These are phyloP conservation scores for Penicillium subrubescens DNA, from an alignment of 495 filamentous ascomycete species.

Conservation along the genomic window DNA sequence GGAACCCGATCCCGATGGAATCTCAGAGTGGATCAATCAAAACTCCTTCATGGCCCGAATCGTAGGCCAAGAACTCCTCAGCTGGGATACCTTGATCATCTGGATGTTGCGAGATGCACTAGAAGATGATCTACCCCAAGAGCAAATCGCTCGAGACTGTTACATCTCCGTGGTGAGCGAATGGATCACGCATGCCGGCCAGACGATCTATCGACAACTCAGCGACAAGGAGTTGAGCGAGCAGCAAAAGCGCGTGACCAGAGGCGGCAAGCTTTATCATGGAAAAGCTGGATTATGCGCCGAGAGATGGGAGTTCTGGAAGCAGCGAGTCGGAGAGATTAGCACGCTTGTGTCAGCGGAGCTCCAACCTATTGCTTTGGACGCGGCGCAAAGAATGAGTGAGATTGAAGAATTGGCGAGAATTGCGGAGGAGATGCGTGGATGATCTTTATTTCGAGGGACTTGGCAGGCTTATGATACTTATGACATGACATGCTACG, in stretches of 20 bases:
- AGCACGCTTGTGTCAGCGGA: neutral
- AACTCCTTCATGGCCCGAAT: slow-evolving; percentile 12
- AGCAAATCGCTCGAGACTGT: slow-evolving; percentile 4
- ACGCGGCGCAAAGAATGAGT: slow-evolving; percentile 1
- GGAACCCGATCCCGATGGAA: slow-evolving; percentile 3
- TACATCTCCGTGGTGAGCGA: slow-evolving; percentile 4
- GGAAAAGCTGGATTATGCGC: neutral
- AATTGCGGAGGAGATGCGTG: slow-evolving; percentile 1
- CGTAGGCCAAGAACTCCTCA: neutral
- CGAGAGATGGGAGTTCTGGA: slow-evolving; percentile 13
- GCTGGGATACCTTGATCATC: slow-evolving; percentile 8
- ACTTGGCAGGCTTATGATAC: neutral
- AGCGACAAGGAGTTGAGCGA: slow-evolving; percentile 7
- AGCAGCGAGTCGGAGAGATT: neutral
- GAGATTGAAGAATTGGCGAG: slow-evolving; percentile 1
- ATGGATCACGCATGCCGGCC: slow-evolving; percentile 9
- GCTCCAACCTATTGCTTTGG: neutral
- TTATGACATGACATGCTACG: neutral
- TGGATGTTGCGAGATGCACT: slow-evolving; percentile 10
- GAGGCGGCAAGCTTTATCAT: slow-evolving; percentile 4
- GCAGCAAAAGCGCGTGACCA: slow-evolving; percentile 10
- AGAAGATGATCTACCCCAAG: slow-evolving; percentile 2
- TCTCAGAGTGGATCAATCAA: slow-evolving; percentile 15
- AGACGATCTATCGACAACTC: neutral
- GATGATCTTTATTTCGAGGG: neutral